These are phyloP conservation scores for Ampelocalamus luodianensis DNA, from an alignment of 176 grass and related monocot genomes.

Conservation along the genomic window DNA sequence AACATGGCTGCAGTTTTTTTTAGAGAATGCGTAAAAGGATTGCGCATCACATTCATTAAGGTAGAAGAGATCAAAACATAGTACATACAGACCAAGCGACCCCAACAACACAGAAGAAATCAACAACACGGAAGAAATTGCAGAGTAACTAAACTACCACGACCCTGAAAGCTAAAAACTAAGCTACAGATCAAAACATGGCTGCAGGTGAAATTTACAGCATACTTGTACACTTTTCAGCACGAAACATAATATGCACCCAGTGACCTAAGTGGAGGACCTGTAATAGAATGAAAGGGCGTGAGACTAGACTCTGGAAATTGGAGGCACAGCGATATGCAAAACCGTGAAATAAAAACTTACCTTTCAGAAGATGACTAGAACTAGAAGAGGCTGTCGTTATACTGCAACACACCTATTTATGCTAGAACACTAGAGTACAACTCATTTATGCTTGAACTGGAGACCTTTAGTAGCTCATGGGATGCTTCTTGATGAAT, in stretches of 20 bases:
- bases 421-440: background rate
- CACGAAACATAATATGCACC: background rate
- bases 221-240: background rate
- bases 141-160: too few species aligned
- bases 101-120: too few species aligned
- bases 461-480: constrained; percentile 12
- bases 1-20: background rate
- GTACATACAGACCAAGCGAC: too few species aligned
- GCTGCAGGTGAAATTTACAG: background rate
- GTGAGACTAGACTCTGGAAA: background rate
- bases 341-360: background rate
- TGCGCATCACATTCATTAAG: too few species aligned
- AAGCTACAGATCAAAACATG: background rate
- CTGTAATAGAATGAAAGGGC: background rate
- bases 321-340: background rate
- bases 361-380: constrained; percentile 17
- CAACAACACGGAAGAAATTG: too few species aligned
- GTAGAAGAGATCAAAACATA: too few species aligned
- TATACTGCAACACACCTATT: background rate
- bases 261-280: background rate
- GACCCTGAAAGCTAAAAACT: too few species aligned
- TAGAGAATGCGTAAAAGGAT: too few species aligned
- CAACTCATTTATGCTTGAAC: constrained; percentile 2
- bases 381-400: background rate
- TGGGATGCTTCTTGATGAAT: constrained; percentile 56